Evolutionary conservation across 257 asterid genomes (phyloP).

Genomic region (Forsythia suspensa): DNA sequence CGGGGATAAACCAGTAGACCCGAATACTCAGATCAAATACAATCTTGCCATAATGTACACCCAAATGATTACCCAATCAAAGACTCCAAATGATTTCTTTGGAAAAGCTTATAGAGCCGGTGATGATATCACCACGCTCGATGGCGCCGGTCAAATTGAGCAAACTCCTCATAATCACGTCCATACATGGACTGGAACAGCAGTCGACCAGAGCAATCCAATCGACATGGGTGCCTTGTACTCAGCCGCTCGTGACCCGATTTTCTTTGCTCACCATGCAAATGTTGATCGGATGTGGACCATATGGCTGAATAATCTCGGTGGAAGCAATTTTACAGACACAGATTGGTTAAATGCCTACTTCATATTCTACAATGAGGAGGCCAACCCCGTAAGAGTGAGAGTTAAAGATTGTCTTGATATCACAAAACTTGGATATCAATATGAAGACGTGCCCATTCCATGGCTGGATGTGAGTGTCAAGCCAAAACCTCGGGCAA

Average conservation of each 20-base stretch:
- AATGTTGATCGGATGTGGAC: conserved; percentile 21
- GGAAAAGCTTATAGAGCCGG: conserved; percentile 10
- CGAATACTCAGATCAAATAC: not conserved
- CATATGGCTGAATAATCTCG: not conserved
- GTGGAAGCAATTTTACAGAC: conserved; percentile 3
- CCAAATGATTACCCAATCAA: too few species aligned
- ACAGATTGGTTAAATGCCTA: conserved; percentile 6
- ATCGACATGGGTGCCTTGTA: conserved; percentile 17
- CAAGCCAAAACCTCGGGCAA: not conserved
- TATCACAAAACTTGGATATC: not conserved
- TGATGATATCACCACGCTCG: not conserved
- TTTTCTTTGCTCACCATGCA: conserved; percentile 16
- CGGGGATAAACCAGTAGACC: not conserved
- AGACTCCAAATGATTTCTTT: not conserved
- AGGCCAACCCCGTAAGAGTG: conserved; percentile 2
- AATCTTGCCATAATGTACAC: too few species aligned
- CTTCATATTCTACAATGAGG: conserved; percentile 3
- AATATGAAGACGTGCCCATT: not conserved
- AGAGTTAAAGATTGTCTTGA: conserved; percentile 1
- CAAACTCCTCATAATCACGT: too few species aligned
- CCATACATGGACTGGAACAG: not conserved
- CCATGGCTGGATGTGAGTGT: conserved; percentile 1
- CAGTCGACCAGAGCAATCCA: not conserved
- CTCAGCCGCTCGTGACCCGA: conserved; percentile 21
- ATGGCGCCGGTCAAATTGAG: not conserved